Evolutionary conservation across 495 filamentous ascomycete genomes (phyloP).

Genomic region (Penicillium fimorum): DNA sequence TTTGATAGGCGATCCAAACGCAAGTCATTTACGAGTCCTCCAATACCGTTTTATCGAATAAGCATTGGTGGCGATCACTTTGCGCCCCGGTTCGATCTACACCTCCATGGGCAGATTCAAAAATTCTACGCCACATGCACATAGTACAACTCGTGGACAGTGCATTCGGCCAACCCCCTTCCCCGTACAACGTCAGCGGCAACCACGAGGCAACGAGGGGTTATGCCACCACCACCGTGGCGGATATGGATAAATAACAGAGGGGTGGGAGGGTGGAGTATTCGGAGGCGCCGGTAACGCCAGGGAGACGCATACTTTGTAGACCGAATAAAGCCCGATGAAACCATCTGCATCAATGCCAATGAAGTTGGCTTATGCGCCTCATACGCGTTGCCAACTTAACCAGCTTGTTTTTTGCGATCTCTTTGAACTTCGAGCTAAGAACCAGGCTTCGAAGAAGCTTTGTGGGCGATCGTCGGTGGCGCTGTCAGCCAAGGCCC

Average conservation of each 20-base stretch:
- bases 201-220: slow-evolving; percentile 7
- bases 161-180: not conserved
- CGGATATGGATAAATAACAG: slow-evolving; percentile 3
- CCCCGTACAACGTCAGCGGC: slow-evolving; percentile 7
- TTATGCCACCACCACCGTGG: not conserved
- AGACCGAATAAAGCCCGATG: not conserved
- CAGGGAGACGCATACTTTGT: not conserved
- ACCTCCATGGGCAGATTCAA: not conserved
- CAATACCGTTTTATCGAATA: not conserved
- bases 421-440: not conserved
- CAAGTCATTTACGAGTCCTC: not conserved
- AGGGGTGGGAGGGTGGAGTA: slow-evolving; percentile 9
- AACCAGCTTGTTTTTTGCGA: not conserved
- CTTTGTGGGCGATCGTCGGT: slow-evolving; percentile 8
- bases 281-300: slow-evolving; percentile 9
- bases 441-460: slow-evolving; percentile 8
- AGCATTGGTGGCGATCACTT: not conserved
- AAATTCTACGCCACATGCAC: not conserved
- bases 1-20: slow-evolving; percentile 1
- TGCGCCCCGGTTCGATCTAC: not conserved
- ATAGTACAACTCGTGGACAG: not conserved
- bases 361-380: not conserved
- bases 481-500: slow-evolving; percentile 5
- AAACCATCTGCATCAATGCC: not conserved
- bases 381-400: not conserved